phyloP scores from a whole-genome alignment of 2,329 filamentous ascomycete genomes.

The Pezicula neosporulosa region DNA sequence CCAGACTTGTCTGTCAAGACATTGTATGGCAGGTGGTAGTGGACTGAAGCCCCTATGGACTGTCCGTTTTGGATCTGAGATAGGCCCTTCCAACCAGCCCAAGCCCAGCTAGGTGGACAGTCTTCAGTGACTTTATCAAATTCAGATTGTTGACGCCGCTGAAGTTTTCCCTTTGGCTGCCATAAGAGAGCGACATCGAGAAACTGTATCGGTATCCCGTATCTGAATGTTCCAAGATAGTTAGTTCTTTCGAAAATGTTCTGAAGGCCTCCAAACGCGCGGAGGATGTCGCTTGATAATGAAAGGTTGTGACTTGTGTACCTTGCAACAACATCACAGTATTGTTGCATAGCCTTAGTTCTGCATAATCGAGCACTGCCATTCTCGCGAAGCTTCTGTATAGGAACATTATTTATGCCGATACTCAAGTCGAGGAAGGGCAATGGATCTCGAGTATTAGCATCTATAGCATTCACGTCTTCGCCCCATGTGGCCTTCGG shows the following conservation, averaged over 20 bases:
- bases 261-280: slow-evolving; percentile 41
- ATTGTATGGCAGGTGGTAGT: too few relatives aligned
- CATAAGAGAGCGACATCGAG: slow-evolving; percentile 42
- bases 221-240: slow-evolving; percentile 37
- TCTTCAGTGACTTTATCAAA: too few relatives aligned
- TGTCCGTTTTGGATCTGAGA: too few relatives aligned
- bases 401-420: too few relatives aligned
- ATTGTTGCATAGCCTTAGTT: slow-evolving; percentile 43
- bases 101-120: background rate
- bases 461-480: slow-evolving; percentile 19
- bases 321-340: slow-evolving; percentile 39
- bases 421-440: background rate
- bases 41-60: too few relatives aligned
- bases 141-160: slow-evolving; percentile 25
- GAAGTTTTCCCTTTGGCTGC: slow-evolving; percentile 40
- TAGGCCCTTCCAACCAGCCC: slow-evolving; percentile 1
- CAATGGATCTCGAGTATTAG: background rate
- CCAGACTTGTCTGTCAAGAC: too few relatives aligned
- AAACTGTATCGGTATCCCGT: slow-evolving; percentile 44
- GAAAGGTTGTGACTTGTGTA: slow-evolving; percentile 38
- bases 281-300: slow-evolving; percentile 37
- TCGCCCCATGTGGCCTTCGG: background rate
- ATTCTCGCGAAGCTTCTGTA: slow-evolving; percentile 35
- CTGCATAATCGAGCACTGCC: slow-evolving; percentile 20
- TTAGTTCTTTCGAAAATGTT: slow-evolving; percentile 38